A percentile compares a stretch with the other conserved stretches of the same genome.
These are phyloP conservation scores for Beauveria caledonica DNA, from an alignment of 2,329 filamentous ascomycete genomes.

Conservation along the genomic window DNA sequence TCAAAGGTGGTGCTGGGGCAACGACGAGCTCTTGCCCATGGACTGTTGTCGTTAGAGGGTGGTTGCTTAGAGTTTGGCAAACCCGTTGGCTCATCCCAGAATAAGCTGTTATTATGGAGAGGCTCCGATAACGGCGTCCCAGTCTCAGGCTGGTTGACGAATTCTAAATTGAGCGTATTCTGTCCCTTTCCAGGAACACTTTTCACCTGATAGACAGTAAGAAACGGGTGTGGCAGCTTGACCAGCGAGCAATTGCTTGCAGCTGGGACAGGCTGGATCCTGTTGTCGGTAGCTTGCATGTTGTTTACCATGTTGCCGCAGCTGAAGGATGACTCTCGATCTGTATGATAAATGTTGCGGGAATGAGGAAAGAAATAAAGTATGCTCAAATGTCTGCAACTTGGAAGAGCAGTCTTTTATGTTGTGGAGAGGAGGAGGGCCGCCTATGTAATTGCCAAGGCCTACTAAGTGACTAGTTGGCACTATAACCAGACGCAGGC, in stretches of 20 bases:
- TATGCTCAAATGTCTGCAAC: neutral
- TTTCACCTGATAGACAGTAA: constrained; percentile 26
- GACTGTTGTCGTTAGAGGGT: constrained; percentile 38
- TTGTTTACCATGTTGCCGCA: neutral
- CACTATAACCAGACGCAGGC: neutral
- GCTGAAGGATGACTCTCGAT: neutral
- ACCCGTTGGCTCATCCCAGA: constrained; percentile 27
- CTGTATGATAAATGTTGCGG: neutral
- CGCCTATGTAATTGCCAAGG: neutral
- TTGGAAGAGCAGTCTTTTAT: neutral
- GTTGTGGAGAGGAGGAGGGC: neutral
- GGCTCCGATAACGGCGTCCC: constrained; percentile 14
- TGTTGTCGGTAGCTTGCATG: neutral
- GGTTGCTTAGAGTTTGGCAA: constrained; percentile 33
- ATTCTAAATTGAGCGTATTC: constrained; percentile 19
- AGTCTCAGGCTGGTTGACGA: constrained; percentile 18
- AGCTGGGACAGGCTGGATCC: constrained; percentile 13
- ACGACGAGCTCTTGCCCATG: constrained; percentile 41
- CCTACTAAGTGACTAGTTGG: neutral
- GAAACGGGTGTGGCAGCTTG: constrained; percentile 32
- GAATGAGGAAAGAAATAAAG: neutral
- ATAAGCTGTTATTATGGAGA: constrained; percentile 21
- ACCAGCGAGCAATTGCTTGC: constrained; percentile 23
- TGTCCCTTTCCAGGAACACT: constrained; percentile 16
- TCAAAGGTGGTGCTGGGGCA: constrained; percentile 34